Evolutionary conservation across 352 stramenopile species (phyloP), one percentile per base, ranked within the genome.

Genomic region (Pythium plurisporium): DNA sequence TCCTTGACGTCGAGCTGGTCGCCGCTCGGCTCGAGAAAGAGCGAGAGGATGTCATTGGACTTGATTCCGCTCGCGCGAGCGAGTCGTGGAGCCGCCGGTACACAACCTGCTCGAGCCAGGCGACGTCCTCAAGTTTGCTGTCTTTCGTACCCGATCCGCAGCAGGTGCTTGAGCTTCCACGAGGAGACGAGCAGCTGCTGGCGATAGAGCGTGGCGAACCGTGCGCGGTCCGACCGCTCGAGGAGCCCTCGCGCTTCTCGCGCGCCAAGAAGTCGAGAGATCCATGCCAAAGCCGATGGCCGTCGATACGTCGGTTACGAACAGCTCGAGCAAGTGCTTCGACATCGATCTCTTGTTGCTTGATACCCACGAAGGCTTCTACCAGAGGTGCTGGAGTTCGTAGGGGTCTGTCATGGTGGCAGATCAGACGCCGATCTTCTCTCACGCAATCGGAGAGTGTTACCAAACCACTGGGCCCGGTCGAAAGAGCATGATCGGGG

Each of bases 251-350:
- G 59, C 15, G 62, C 63, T 29, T 74, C 36, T 22, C 80, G 47
- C 25, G 15, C 36, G 20, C 29, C 49, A 56, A 48, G 25, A 47
- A 47, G 3, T 36, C 9, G 14, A 47, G 26, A 29, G n/a, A n/a
- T 86, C 58, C 30, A 86, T 62, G 31, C 79, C 80, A 59, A 92
- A 91, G 33, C 62, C 80, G 46, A 92, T 84, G n/a, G 79, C 52
- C 9, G 76, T 76, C 51, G 89, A 88, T 20, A 86, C 69, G 48
- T 89, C 82, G 17, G 79, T 76, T 15, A 73, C 75, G 49, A 84
- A 79, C 51, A 66, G 60, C 31, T 81, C 62, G 49, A 86, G 65
- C 4, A 70, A 54, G 33, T 73, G 62, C 57, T 78, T 76, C 41
- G n/a, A n/a, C n/a, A n/a, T n/a, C n/a, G n/a, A n/a, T n/a, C n/a